Conservation (phyloP, 2,329 filamentous ascomycete genomes). For the Fusarium cicatricum region DNA sequence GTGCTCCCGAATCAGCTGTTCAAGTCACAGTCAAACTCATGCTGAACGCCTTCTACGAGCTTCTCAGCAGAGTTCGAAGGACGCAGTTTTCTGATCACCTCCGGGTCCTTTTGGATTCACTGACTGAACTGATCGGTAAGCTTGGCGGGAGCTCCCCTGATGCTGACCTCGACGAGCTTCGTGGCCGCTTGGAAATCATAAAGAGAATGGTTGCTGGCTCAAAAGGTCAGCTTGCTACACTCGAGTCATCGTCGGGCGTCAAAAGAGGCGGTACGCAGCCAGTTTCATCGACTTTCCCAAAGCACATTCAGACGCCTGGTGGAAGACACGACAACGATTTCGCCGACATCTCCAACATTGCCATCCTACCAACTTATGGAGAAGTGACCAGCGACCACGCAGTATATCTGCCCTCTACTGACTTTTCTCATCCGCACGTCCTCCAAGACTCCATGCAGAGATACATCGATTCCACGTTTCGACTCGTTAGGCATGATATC, state of each 20-base stretch:
- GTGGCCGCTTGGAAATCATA: neutral
- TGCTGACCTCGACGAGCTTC: neutral
- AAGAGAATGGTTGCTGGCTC: constrained; percentile 3
- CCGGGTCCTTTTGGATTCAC: neutral
- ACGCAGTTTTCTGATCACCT: neutral
- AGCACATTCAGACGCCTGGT: neutral
- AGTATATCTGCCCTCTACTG: constrained; percentile 11
- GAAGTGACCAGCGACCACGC: constrained; percentile 1
- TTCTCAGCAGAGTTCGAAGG: neutral
- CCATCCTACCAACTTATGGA: constrained; percentile 7
- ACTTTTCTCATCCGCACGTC: constrained; percentile 8
- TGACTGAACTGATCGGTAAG: neutral
- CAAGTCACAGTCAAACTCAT: neutral
- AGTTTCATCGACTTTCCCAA: neutral
- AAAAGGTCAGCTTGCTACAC: neutral
- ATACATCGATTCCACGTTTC: constrained; percentile 13
- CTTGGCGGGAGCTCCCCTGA: neutral
- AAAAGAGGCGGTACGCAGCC: neutral
- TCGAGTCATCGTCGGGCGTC: neutral
- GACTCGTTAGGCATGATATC: constrained; percentile 16
- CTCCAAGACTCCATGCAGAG: constrained; percentile 6
- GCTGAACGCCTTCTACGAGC: constrained; percentile 1
- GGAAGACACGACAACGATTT: constrained; percentile 30
- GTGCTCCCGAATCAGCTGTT: neutral
- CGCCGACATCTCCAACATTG: constrained; percentile 25